phyloP scores from a whole-genome alignment of 1,139 yeast genomes.

The Pichia norvegensis region DNA sequence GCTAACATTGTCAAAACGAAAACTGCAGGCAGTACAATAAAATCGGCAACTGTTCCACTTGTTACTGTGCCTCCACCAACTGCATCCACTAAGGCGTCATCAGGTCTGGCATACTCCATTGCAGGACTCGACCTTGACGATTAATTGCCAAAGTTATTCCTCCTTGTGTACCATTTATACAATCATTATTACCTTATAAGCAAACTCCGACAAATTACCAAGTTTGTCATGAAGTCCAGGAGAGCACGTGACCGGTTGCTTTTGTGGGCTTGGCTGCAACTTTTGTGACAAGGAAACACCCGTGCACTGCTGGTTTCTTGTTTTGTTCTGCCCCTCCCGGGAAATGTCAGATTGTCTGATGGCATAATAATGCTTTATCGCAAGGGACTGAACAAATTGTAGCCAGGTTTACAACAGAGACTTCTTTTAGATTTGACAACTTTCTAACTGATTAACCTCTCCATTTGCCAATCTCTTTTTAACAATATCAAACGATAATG shows the following conservation, averaged over 20 bases:
- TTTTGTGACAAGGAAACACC: too few relatives aligned
- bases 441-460: too few relatives aligned
- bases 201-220: too few relatives aligned
- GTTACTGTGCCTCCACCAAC: background rate
- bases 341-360: background rate
- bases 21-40: conserved; percentile 1
- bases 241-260: background rate
- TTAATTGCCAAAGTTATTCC: background rate
- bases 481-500: conserved; percentile 10
- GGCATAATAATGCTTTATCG: background rate
- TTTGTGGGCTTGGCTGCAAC: too few relatives aligned
- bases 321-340: background rate
- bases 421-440: too few relatives aligned
- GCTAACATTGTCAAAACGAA: conserved; percentile 3
- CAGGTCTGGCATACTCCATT: conserved; percentile 24
- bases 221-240: too few relatives aligned
- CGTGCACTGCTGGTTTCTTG: background rate
- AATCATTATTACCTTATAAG: background rate
- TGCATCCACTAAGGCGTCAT: background rate
- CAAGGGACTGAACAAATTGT: background rate
- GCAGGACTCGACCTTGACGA: conserved; percentile 22
- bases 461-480: too few relatives aligned
- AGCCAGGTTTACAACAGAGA: background rate
- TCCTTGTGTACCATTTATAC: background rate
- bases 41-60: background rate